These are phyloP conservation scores for Carallia brachiata DNA, from an alignment of 345 rosid genomes.

Conservation along the genomic window DNA sequence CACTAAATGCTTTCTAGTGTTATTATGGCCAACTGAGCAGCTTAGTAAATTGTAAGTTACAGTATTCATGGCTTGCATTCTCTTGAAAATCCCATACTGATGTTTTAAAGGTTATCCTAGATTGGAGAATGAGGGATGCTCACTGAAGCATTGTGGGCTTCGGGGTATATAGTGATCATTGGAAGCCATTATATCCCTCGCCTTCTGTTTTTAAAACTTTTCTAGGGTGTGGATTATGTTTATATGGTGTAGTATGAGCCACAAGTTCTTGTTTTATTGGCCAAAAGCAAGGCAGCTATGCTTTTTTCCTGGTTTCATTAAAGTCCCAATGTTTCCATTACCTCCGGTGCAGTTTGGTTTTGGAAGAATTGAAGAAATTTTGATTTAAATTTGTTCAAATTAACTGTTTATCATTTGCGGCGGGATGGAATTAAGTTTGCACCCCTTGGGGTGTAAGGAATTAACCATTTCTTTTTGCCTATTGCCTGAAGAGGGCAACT, in stretches of 20 bases:
- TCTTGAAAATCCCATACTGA: neutral
- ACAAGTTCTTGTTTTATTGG: neutral
- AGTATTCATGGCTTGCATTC: neutral
- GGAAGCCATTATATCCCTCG: neutral
- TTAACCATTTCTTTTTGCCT: neutral
- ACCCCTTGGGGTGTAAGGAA: neutral
- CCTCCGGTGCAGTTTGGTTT: neutral
- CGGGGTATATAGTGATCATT: neutral
- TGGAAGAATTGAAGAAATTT: too few relatives aligned
- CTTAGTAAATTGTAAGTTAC: slow-evolving; percentile 3
- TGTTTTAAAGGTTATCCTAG: too few relatives aligned
- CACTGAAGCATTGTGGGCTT: too few relatives aligned
- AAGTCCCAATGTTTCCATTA: neutral
- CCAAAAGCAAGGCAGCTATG: neutral
- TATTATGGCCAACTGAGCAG: neutral
- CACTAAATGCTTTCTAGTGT: neutral
- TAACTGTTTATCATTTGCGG: neutral
- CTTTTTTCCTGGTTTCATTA: neutral
- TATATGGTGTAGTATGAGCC: too few relatives aligned
- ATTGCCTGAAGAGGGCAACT: neutral
- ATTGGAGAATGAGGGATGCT: too few relatives aligned
- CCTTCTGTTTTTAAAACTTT: neutral
- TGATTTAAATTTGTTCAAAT: too few relatives aligned
- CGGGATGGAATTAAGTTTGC: neutral
- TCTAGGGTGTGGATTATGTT: too few relatives aligned